phyloP scores from a whole-genome alignment of 2,329 filamentous ascomycete genomes.

The Grosmannia serpens region DNA sequence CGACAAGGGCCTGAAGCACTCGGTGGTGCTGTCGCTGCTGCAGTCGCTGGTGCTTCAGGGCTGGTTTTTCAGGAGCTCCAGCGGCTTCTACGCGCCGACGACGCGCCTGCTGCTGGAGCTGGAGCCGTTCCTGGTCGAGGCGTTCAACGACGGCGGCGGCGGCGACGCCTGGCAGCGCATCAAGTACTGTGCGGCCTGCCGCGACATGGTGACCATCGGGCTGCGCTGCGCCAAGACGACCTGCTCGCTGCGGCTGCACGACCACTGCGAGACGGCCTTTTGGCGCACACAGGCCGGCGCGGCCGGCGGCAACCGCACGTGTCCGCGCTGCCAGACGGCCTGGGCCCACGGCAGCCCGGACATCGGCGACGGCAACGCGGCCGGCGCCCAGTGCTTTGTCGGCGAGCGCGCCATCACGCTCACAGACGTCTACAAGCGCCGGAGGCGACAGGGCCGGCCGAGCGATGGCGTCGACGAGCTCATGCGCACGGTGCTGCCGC shows the following conservation, averaged over 20 bases:
- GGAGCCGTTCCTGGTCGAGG: conserved; percentile 70
- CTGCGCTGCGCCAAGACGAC: conserved; percentile 60
- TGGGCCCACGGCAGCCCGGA: conserved; percentile 29
- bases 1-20: conserved; percentile 56
- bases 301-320: conserved; percentile 44
- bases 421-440: conserved; percentile 36
- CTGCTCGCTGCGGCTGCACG: conserved; percentile 63
- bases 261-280: conserved; percentile 62
- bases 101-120: conserved; percentile 77
- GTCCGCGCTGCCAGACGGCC: conserved; percentile 45
- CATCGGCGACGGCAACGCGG: conserved; percentile 12
- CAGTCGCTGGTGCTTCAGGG: conserved; percentile 61
- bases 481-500: conserved; percentile 16
- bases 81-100: conserved; percentile 64
- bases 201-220: conserved; percentile 77
- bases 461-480: conserved; percentile 24
- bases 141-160: conserved; percentile 61
- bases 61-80: conserved; percentile 68
- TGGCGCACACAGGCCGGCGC: conserved; percentile 48
- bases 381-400: conserved; percentile 29
- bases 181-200: conserved; percentile 80
- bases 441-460: conserved; percentile 24
- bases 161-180: conserved; percentile 51
- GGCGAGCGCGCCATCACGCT: conserved; percentile 46
- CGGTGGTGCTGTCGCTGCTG: conserved; percentile 66